A percentile compares a stretch with the other conserved stretches of the same genome.
These are phyloP conservation scores for Plasmodium vivax DNA, from an alignment of 169 alveolate genomes.

Conservation along the genomic window DNA sequence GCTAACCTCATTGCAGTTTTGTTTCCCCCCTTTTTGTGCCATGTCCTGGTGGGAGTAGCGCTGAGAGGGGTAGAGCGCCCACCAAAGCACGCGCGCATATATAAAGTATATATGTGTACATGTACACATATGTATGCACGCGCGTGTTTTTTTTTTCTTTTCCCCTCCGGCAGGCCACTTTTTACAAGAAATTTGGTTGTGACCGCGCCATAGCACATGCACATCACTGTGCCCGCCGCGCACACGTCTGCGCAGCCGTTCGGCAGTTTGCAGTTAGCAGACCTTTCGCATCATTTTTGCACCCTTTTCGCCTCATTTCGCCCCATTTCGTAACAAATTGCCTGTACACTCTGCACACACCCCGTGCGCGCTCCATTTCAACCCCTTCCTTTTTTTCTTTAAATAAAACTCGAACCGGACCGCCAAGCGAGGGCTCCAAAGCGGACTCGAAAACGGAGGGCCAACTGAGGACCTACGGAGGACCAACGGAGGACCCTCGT, in stretches of 20 bases:
- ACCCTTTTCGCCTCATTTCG: background rate
- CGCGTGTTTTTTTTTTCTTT: background rate
- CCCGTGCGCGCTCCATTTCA: background rate
- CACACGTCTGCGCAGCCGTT: background rate
- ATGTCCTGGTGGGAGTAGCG: background rate
- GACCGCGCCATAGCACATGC: background rate
- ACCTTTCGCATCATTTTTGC: background rate
- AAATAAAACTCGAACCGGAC: background rate
- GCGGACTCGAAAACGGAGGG: background rate
- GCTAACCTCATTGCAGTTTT: background rate
- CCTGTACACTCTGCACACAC: background rate
- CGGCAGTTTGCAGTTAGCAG: background rate
- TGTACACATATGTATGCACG: background rate
- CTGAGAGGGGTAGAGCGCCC: background rate
- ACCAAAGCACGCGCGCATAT: background rate
- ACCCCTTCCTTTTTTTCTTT: background rate
- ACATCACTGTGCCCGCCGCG: background rate
- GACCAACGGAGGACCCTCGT: too few relatives aligned
- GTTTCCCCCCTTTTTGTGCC: background rate
- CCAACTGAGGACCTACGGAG: too few relatives aligned
- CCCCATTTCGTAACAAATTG: background rate
- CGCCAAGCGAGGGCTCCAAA: background rate
- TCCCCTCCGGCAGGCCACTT: constrained; percentile 6
- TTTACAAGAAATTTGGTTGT: constrained; percentile 39
- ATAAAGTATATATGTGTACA: background rate